Evolutionary conservation across 306 rosid species (phyloP).

Genomic region (Quercus berberidifolia): DNA sequence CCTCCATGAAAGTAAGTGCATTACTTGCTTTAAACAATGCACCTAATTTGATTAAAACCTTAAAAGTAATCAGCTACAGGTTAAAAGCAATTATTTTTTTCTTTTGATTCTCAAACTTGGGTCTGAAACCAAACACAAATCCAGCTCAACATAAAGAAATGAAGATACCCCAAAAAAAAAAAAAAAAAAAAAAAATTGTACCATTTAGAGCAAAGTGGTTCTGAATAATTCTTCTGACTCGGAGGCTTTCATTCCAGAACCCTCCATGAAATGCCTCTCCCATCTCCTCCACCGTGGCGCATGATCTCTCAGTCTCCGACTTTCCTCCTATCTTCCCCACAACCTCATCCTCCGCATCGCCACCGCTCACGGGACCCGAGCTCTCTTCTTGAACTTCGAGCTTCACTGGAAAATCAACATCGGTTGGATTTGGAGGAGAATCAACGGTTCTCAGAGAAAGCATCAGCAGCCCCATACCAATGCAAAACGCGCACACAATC

Average conservation of each 20-base stretch:
- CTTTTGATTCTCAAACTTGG: too few relatives aligned
- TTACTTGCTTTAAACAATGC: too few relatives aligned
- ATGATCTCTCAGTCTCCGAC: slow-evolving; percentile 22
- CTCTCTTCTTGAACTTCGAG: slow-evolving; percentile 18
- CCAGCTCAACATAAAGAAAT: background rate
- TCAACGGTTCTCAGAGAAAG: slow-evolving; percentile 56
- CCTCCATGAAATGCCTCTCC: slow-evolving; percentile 49
- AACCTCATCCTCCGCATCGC: background rate
- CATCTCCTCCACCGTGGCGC: slow-evolving; percentile 91
- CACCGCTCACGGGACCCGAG: slow-evolving; percentile 17
- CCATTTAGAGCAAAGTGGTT: slow-evolving; percentile 68
- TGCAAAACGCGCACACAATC: slow-evolving; percentile 41
- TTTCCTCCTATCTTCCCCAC: slow-evolving; percentile 4
- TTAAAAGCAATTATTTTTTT: too few relatives aligned
- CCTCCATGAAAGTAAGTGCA: too few relatives aligned
- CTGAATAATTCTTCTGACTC: slow-evolving; percentile 59
- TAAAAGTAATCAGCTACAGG: too few relatives aligned
- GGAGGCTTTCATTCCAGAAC: slow-evolving; percentile 42
- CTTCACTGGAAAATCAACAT: slow-evolving; percentile 25
- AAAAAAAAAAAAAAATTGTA: slow-evolving; percentile 16
- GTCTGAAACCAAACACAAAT: background rate
- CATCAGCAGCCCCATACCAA: slow-evolving; percentile 44
- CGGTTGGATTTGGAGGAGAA: slow-evolving; percentile 29
- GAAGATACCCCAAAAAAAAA: background rate
- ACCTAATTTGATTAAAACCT: too few relatives aligned